Evolutionary conservation across 2,329 filamentous ascomycete species (phyloP).

Genomic region (Delphinella strobiligena): DNA sequence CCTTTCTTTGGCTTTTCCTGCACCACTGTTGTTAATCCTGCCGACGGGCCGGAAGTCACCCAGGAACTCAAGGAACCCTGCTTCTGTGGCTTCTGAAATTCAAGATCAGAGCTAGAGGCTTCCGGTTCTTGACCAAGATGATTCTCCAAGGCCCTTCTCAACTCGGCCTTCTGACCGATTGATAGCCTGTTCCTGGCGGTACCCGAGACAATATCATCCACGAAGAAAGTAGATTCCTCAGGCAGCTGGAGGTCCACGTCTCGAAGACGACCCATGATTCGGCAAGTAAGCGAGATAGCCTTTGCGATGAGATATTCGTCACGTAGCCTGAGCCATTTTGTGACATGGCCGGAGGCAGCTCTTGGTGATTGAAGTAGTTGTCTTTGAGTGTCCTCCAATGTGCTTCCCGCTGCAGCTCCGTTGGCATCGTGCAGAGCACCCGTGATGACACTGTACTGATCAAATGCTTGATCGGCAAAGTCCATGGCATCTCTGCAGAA

Average conservation of each 20-base stretch:
- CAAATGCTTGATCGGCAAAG: constrained; percentile 73
- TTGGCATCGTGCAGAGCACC: constrained; percentile 48
- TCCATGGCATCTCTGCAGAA: constrained; percentile 95
- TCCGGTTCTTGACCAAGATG: constrained; percentile 27
- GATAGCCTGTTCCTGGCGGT: constrained; percentile 67
- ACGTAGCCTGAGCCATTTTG: constrained; percentile 80
- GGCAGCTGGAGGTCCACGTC: constrained; percentile 64
- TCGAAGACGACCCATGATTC: constrained; percentile 70
- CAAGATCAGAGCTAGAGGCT: constrained; percentile 12
- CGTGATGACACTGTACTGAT: constrained; percentile 72
- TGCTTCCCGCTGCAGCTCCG: constrained; percentile 19
- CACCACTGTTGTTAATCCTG: background rate
- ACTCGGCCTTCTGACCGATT: constrained; percentile 71
- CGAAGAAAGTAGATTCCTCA: constrained; percentile 44
- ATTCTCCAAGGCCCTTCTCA: constrained; percentile 50
- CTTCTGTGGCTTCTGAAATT: constrained; percentile 21
- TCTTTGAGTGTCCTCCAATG: constrained; percentile 28
- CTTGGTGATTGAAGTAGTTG: constrained; percentile 54
- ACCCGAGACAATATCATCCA: constrained; percentile 54
- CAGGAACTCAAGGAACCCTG: constrained; percentile 29
- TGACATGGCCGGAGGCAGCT: constrained; percentile 53
- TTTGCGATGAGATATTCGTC: constrained; percentile 77
- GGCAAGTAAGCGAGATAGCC: constrained; percentile 70
- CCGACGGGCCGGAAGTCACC: constrained; percentile 20
- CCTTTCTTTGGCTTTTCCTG: constrained; percentile 10